Conservation (phyloP, 345 rosid species). For the Hypericum perforatum region DNA sequence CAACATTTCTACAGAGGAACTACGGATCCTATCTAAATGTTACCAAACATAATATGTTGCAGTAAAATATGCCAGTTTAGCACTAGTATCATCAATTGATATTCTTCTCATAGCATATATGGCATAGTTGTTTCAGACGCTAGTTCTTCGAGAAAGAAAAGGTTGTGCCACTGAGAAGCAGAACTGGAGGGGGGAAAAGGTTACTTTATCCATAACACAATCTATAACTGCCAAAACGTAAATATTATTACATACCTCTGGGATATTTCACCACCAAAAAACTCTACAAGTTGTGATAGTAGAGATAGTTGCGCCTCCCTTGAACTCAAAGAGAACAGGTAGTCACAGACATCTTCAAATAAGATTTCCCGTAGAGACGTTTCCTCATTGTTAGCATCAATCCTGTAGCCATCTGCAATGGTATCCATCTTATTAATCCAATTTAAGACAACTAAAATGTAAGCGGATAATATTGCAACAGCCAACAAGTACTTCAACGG, state of each 20-base stretch:
- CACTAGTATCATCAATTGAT: too few relatives aligned
- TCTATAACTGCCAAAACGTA: too few relatives aligned
- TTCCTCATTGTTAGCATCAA: conserved; percentile 52
- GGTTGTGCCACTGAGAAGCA: too few relatives aligned
- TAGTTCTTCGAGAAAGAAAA: too few relatives aligned
- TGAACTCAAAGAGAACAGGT: conserved; percentile 65
- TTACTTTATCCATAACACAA: too few relatives aligned
- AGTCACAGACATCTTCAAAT: conserved; percentile 75
- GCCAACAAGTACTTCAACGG: background rate
- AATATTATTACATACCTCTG: conserved; percentile 30
- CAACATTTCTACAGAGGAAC: too few relatives aligned
- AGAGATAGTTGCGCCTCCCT: conserved; percentile 62
- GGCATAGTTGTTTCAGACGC: too few relatives aligned
- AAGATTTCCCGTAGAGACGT: conserved; percentile 51
- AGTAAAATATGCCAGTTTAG: too few relatives aligned
- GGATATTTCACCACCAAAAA: conserved; percentile 70
- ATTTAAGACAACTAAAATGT: conserved; percentile 6
- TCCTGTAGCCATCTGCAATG: conserved; percentile 29
- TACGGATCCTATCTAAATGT: too few relatives aligned
- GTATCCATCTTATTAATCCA: conserved; percentile 26
- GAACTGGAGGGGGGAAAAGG: too few relatives aligned
- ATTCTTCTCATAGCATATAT: too few relatives aligned
- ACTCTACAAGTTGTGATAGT: conserved; percentile 64
- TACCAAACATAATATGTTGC: too few relatives aligned
- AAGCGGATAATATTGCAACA: background rate